Conservation (phyloP, 768 basidiomycete species). For the Hysterangium stoloniferum region DNA sequence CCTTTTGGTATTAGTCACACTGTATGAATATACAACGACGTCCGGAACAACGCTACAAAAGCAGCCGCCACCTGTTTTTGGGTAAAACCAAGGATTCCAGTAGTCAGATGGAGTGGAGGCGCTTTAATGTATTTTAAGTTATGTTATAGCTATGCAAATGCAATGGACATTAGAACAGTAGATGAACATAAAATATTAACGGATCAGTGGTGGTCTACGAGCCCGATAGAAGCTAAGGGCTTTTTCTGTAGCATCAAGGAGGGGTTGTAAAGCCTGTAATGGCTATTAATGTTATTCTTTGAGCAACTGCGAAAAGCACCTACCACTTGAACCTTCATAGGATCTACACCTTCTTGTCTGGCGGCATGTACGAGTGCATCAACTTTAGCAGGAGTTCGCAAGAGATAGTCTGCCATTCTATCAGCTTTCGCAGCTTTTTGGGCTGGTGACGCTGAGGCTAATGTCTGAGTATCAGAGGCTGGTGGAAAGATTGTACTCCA, state of each 20-base stretch:
- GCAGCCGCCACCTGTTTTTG: conserved; percentile 39
- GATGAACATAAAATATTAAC: not conserved
- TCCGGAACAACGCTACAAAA: conserved; percentile 42
- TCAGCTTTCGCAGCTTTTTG: conserved; percentile 73
- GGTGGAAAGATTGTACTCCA: conserved; percentile 86
- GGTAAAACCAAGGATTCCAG: conserved; percentile 12
- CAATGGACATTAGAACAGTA: not conserved
- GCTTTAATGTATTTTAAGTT: conserved; percentile 3
- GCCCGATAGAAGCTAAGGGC: conserved; percentile 55
- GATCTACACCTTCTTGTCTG: conserved; percentile 53
- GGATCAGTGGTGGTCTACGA: conserved; percentile 20
- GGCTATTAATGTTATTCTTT: not conserved
- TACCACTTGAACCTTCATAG: conserved; percentile 55
- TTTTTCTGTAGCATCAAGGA: conserved; percentile 63
- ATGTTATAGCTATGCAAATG: conserved; percentile 5
- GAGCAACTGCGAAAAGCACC: conserved; percentile 21
- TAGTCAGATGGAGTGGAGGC: no score
- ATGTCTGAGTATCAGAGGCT: conserved; percentile 43
- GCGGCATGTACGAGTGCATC: conserved; percentile 63
- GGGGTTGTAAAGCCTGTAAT: conserved; percentile 65
- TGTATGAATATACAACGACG: conserved; percentile 61
- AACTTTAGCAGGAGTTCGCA: conserved; percentile 76
- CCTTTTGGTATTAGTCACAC: conserved; percentile 70
- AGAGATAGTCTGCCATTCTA: conserved; percentile 83
- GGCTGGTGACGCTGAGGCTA: conserved; percentile 44